Evolutionary conservation across 1,284 basidiomycete species (phyloP), one percentile per base, ranked within the genome.

Genomic region (Ganoderma meredithae): DNA sequence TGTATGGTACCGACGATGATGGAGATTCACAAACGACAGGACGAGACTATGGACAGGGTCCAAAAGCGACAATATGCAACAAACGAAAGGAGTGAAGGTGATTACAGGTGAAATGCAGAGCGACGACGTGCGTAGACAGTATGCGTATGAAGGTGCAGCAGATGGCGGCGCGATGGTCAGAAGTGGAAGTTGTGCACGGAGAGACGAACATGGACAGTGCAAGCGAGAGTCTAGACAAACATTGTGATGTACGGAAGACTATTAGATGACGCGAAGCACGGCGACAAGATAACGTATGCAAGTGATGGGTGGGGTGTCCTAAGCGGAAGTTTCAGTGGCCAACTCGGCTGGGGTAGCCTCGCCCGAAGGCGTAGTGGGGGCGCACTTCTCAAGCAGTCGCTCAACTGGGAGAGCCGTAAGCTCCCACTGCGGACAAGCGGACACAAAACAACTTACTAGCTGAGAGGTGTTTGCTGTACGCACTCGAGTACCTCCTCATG

Each of bases 381-480:
- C 67, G 69, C 73, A 78, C 69, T 78, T 80, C 69, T 91, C 89
- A 67, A 94, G 80, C 40, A 92, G 81, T 43, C 90, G 87, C 77
- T 93, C 92, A 71, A 93, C 91, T 93, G 65, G 15, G 59, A 47
- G 39, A 13, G 62, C 36, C 36, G 49, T 61, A 8, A 65, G 56
- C 25, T 62, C 56, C 33, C 55, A 66, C 59, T 43, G 55, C 68
- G 55, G 70, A 53, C 40, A 27, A 22, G 63, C 66, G 27, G 55
- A 13, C 63, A 52, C 0, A 52, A 66, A 52, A 63, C 53, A 49
- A 82, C 92, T 72, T 77, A 94, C 93, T 94, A 52, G 94, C 88
- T 60, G 86, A 84, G 64, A 95, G 85, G 76, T 95, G 93, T 79
- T 94, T 93, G 80, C 86, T 91, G 77, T 93, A 91, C 33, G 88